Evolutionary conservation across 1,284 basidiomycete species (phyloP), one percentile per base, ranked within the genome.

Genomic region (Puccinia coronata): DNA sequence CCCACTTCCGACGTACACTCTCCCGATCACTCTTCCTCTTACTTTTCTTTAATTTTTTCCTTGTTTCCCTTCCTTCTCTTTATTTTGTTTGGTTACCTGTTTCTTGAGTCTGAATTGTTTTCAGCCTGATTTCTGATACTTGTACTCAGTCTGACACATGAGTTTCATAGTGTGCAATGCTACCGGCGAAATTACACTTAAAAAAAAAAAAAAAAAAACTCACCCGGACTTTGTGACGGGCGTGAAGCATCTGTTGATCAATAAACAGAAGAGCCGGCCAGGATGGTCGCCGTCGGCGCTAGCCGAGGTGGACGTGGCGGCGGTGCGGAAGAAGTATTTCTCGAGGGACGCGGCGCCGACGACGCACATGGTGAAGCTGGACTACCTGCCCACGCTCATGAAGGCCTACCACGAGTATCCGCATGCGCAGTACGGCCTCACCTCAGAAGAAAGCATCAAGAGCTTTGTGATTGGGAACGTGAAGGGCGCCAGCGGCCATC

Each of bases 191-290:
- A n/a, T n/a, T n/a, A n/a, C n/a, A n/a, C n/a, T n/a, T n/a, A n/a
- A n/a, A n/a, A n/a, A n/a, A n/a, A n/a, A n/a, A n/a, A n/a, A n/a
- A n/a, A n/a, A n/a, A n/a, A 51, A 93, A 90, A 74, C 83, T 6
- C 84, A 85, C 84, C 88, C 91, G 36, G 95, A 98, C 87, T 97
- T 98, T 87, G 85, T 88, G 78, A 91, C 90, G 28, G 95, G 95
- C 39, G 92, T 97, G 51, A 90, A 88, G 20, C 89, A 91, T 65
- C 90, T 94, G 39, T 87, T 98, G 43, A 86, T 92, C 63, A 87
- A 91, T n/a, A 94, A 92, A 86, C 86, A 84, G 77, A 87, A 85
- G 83, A 83, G 83, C 81, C 86, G 88, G 82, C 91, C 92, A 1
- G 83, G 86, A 12, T 95, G 93, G 93, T 88, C 87, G 5, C 93